Evolutionary conservation across 1,139 yeast species (phyloP).

Genomic region (Pichia sp.): DNA sequence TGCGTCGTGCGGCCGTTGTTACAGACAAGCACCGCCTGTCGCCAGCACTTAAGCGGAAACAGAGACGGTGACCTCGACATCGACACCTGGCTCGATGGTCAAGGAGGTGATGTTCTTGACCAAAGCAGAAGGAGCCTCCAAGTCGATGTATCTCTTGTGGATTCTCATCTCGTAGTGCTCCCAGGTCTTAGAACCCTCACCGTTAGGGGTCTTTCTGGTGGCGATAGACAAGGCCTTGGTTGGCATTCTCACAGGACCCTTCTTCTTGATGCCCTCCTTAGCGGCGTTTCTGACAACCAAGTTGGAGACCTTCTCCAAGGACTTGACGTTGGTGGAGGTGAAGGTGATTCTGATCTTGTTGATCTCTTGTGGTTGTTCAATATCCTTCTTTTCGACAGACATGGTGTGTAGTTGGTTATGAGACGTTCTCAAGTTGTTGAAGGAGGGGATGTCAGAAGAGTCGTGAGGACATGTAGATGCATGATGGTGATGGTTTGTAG

Average conservation of each 20-base stretch:
- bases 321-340: conserved; percentile 98
- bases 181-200: conserved; percentile 99
- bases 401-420: conserved; percentile 35
- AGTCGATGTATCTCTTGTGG: conserved; percentile 99
- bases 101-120: conserved; percentile 96
- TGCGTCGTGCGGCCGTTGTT: neutral
- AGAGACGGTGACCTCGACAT: conserved; percentile 50
- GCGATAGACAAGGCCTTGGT: conserved; percentile 97
- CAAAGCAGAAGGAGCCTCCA: conserved; percentile 92
- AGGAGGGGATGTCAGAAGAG: conserved; percentile 17
- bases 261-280: conserved; percentile 75
- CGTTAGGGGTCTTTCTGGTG: conserved; percentile 99
- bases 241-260: conserved; percentile 99
- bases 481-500: neutral
- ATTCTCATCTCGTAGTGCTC: conserved; percentile 99
- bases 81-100: conserved; percentile 72
- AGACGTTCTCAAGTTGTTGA: conserved; percentile 30
- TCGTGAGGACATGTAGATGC: neutral
- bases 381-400: conserved; percentile 78
- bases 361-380: conserved; percentile 75
- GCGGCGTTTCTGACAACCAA: conserved; percentile 88
- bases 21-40: neutral
- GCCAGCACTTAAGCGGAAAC: conserved; percentile 33
- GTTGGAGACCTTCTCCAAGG: conserved; percentile 89
- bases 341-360: conserved; percentile 99